Conservation (phyloP, 805 yeast genomes). For the Starmerella floris region DNA sequence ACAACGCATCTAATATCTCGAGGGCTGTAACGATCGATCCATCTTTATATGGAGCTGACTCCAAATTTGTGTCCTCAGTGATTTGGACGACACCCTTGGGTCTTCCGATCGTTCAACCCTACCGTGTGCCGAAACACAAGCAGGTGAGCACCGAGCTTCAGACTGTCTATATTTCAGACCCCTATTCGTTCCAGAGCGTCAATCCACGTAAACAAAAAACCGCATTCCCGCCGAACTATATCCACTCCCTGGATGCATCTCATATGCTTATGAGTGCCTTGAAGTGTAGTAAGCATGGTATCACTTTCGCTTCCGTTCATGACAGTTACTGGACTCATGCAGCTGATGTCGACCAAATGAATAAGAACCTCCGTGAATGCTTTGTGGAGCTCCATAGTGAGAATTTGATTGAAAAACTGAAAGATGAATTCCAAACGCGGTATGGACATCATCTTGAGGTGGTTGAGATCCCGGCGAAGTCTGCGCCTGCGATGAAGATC, state of each 20-base stretch:
- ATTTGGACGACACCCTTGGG: constrained; percentile 98
- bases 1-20: constrained; percentile 67
- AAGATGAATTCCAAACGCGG: constrained; percentile 67
- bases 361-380: constrained; percentile 53
- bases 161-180: constrained; percentile 75
- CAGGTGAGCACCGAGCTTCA: constrained; percentile 74
- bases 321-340: constrained; percentile 99
- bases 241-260: constrained; percentile 91
- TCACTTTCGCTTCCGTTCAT: constrained; percentile 87
- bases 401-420: constrained; percentile 56
- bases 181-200: constrained; percentile 69
- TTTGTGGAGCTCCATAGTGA: constrained; percentile 67
- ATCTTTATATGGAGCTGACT: constrained; percentile 13
- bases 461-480: constrained; percentile 39
- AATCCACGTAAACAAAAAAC: constrained; percentile 79
- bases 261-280: constrained; percentile 88
- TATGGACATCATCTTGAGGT: constrained; percentile 59
- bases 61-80: constrained; percentile 62
- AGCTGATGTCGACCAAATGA: constrained; percentile 61
- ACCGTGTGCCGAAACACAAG: constrained; percentile 52
- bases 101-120: constrained; percentile 93
- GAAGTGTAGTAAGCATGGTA: constrained; percentile 49
- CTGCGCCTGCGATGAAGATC: constrained; percentile 41
- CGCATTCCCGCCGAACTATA: constrained; percentile 91
- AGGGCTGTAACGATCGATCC: constrained; percentile 49